Evolutionary conservation across 2,329 filamentous ascomycete species (phyloP), one percentile per base, ranked within the genome.

Genomic region (Cytospora chrysosperma): DNA sequence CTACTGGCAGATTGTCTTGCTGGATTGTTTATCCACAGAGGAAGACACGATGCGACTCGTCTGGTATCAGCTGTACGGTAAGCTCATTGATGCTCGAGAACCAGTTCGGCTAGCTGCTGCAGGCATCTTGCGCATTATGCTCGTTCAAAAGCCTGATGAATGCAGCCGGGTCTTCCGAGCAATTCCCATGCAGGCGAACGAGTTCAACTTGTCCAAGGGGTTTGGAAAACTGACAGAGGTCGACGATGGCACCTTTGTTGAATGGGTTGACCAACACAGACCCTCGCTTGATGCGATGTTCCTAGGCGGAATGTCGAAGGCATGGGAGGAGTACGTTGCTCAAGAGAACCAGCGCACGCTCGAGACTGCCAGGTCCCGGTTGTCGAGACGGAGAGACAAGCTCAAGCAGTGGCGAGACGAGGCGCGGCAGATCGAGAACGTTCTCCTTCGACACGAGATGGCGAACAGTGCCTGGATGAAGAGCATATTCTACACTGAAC

Each of bases 1-100:
- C 0, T 98, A 97, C 75, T 99, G 95, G 95, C 95, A 98, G 74
- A 93, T 92, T 24, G 91, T 97, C 21, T 87, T 99, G 19, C 80
- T 99, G 19, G 88, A 88, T 2, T 87, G 89, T 4, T 86, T 95
- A 19, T 89, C 91, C 3, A 82, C 85, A 8, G 92, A 97, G 52
- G 86, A 91, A n/a, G 88, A 92, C 12, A 91, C 91, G 71, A 84
- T 97, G 70, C 90, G 89, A 67, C 82, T 97, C 37, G 85, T 98
- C 50, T 97, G 93, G 81, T 98, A 97, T 71, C 87, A 97, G 65
- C 85, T 99, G 3, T 99, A 98, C 73, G 88, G 88, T 9, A 96
- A 96, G 73, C 81, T 98, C 40, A 87, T 95, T 9, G 92, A 92
- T 60, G 78, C 83, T 0, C 83, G 88, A 59, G 79, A 84, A 32